Evolutionary conservation across 257 asterid species (phyloP).

Genomic region (Plantago ovata): DNA sequence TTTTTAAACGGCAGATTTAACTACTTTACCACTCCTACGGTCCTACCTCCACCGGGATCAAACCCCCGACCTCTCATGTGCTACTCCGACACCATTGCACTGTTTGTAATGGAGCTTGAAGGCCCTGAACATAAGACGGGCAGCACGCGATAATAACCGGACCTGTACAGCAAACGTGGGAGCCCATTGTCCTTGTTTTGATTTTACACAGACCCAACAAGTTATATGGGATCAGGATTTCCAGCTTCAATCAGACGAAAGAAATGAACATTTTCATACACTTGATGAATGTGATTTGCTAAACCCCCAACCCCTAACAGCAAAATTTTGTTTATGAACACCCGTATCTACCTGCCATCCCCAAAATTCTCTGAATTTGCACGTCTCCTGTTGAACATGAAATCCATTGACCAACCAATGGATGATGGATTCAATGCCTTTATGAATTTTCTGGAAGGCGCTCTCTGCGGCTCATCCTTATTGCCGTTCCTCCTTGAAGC

Average conservation of each 20-base stretch:
- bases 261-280: slow-evolving; percentile 6
- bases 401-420: slow-evolving; percentile 53
- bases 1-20: too few relatives aligned
- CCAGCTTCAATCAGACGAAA: not conserved
- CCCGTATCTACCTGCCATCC: slow-evolving; percentile 25
- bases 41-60: too few relatives aligned
- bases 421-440: slow-evolving; percentile 57
- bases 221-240: not conserved
- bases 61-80: too few relatives aligned
- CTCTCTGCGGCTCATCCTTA: slow-evolving; percentile 45
- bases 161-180: slow-evolving; percentile 22
- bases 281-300: slow-evolving; percentile 12
- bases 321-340: slow-evolving; percentile 10
- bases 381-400: slow-evolving; percentile 51
- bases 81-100: too few relatives aligned
- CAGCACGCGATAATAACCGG: not conserved
- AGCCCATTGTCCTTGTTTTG: not conserved
- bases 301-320: slow-evolving; percentile 3
- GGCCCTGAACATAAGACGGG: not conserved
- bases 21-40: too few relatives aligned
- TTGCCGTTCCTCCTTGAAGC: slow-evolving; percentile 42
- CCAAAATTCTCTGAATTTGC: slow-evolving; percentile 32
- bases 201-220: not conserved
- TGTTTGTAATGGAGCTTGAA: not conserved
- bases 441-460: slow-evolving; percentile 48